Evolutionary conservation across 2,329 filamentous ascomycete species (phyloP), one percentile per base, ranked within the genome.

Genomic region (Fusarium xylarioides): DNA sequence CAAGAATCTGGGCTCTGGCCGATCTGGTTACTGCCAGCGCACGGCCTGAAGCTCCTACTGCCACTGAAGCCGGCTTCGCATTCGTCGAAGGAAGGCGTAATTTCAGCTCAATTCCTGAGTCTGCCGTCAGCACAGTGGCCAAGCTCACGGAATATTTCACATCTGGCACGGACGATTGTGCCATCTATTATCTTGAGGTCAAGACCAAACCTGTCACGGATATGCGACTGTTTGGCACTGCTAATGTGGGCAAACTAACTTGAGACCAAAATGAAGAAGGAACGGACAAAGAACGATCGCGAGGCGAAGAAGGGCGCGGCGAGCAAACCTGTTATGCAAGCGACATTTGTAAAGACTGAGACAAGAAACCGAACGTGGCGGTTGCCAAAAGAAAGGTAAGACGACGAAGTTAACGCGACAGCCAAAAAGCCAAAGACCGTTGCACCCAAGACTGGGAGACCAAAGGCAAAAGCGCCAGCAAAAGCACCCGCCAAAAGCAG

Each of bases 191-290:
- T n/a, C n/a, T n/a, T n/a, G n/a, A n/a, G n/a, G n/a, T n/a, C 23
- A 89, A 89, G 74, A 84, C 85, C 49, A 91, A 91, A 79, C 85
- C 87, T 28, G 85, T 86, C 1, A 89, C 89, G 15, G 88, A 89
- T 63, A 86, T 90, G 81, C 82, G 89, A 5, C 80, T 92, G 21
- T 83, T 87, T n/a, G 86, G 90, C 70, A 88, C 89, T 12, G 76
- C 78, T 0, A 78, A 85, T 52, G 81, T 91, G 21, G 68, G 76
- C 54, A 84, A 82, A 60, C 65, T 91, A 82, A 60, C 65, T 91
- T 32, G 89, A 91, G 79, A 72, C 76, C 4, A 85, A 87, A 54
- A 77, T 91, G 79, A 90, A 88, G 82, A 90, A 86, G 70, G 85
- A 90, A 67, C 91, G 87, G 84, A 82, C 81, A 5, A 85, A 84